Evolutionary conservation across 164 flowering plant species (phyloP).

Genomic region (Kalanchoe fedtschenkoi): DNA sequence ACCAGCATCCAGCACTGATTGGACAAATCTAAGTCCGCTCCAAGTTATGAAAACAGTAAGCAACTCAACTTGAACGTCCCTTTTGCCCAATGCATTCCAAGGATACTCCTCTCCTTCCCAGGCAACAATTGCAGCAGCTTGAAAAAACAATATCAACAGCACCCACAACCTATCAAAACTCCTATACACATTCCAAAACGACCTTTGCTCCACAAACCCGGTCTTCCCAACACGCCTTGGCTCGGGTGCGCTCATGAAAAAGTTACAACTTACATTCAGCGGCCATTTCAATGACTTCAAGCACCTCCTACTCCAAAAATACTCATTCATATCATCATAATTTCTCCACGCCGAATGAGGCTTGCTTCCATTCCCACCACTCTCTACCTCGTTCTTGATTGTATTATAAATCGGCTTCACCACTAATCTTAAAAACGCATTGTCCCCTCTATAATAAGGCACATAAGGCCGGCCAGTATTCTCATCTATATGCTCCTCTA

Average conservation of each 20-base stretch:
- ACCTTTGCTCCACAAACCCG: slow-evolving; percentile 87
- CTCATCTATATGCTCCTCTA: slow-evolving; percentile 57
- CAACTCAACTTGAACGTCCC: slow-evolving; percentile 61
- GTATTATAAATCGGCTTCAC: slow-evolving; percentile 57
- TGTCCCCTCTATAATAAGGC: slow-evolving; percentile 37
- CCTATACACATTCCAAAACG: slow-evolving; percentile 85
- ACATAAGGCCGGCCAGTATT: slow-evolving; percentile 43
- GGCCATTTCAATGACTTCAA: slow-evolving; percentile 75
- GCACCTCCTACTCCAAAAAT: slow-evolving; percentile 75
- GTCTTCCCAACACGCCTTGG: slow-evolving; percentile 61
- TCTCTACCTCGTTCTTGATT: slow-evolving; percentile 46
- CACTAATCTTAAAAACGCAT: slow-evolving; percentile 42
- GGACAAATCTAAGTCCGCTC: slow-evolving; percentile 61
- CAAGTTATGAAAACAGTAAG: slow-evolving; percentile 79
- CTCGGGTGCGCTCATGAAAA: slow-evolving; percentile 23
- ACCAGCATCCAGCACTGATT: slow-evolving; percentile 81
- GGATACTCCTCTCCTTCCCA: slow-evolving; percentile 42
- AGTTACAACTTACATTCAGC: slow-evolving; percentile 33
- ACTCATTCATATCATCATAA: slow-evolving; percentile 93
- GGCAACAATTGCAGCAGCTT: slow-evolving; percentile 70
- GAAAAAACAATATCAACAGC: slow-evolving; percentile 58
- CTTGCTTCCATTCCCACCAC: slow-evolving; percentile 63
- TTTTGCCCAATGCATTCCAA: slow-evolving; percentile 45
- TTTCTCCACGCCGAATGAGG: slow-evolving; percentile 96
- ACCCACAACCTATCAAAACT: slow-evolving; percentile 92